Conservation (phyloP, 1,284 basidiomycete genomes). For the Ustilago esculenta region DNA sequence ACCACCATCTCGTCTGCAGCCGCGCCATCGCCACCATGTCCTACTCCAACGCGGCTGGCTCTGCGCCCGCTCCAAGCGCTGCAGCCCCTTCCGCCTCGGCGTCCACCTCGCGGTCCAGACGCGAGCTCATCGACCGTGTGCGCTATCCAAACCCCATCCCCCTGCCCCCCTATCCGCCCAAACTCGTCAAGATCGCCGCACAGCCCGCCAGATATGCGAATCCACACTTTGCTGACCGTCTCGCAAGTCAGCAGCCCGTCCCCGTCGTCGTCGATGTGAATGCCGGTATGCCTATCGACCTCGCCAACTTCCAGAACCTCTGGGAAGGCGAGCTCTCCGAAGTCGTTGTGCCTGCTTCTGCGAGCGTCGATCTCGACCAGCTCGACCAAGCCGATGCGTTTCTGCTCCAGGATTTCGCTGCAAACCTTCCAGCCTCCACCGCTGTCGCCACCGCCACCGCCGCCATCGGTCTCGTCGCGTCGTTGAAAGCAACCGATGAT, state of each 20-base stretch:
- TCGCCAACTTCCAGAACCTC: slow-evolving; percentile 57
- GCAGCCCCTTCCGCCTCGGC: no score
- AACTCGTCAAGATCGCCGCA: slow-evolving; percentile 57
- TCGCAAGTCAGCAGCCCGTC: slow-evolving; percentile 57
- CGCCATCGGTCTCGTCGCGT: slow-evolving; percentile 37
- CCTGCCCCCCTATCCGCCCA: slow-evolving; percentile 64
- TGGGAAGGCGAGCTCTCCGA: slow-evolving; percentile 57
- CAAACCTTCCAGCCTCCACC: slow-evolving; percentile 30
- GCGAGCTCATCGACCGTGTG: slow-evolving; percentile 65
- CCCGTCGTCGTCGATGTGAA: slow-evolving; percentile 63
- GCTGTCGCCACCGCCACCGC: slow-evolving; percentile 24
- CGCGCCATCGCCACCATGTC: slow-evolving; percentile 26
- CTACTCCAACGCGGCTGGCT: slow-evolving; percentile 27
- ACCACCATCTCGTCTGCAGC: neutral
- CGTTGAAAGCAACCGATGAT: slow-evolving; percentile 33
- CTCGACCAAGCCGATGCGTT: slow-evolving; percentile 62
- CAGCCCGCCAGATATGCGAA: slow-evolving; percentile 58
- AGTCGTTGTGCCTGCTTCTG: slow-evolving; percentile 25
- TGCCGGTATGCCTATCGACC: slow-evolving; percentile 64
- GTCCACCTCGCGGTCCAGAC: slow-evolving; percentile 41
- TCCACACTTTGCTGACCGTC: slow-evolving; percentile 58
- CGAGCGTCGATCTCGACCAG: slow-evolving; percentile 23
- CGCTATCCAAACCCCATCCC: slow-evolving; percentile 66
- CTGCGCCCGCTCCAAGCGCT: slow-evolving; percentile 9
- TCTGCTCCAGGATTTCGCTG: slow-evolving; percentile 56